These are phyloP conservation scores for Brassica juncea DNA, from an alignment of 345 rosid genomes.

Conservation along the genomic window DNA sequence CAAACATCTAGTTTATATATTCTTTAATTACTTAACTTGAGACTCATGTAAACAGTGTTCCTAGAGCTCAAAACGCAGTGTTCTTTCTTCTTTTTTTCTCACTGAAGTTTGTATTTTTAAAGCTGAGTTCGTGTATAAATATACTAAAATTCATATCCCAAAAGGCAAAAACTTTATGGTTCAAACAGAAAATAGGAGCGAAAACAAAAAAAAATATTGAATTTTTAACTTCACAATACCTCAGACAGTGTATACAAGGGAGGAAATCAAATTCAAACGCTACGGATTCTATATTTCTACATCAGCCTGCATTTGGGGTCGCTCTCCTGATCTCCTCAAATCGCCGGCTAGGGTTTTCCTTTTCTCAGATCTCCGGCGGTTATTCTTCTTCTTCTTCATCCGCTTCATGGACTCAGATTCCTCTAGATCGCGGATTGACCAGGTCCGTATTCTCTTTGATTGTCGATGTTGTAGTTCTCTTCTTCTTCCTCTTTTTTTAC, in stretches of 20 bases:
- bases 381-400: constrained; percentile 9
- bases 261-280: constrained; percentile 38
- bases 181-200: constrained; percentile 8
- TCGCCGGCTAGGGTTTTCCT: constrained; percentile 40
- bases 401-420: constrained; percentile 66
- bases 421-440: constrained; percentile 60
- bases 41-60: too few species aligned
- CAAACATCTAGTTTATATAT: too few species aligned
- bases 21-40: too few species aligned
- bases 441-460: constrained; percentile 44
- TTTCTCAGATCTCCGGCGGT: constrained; percentile 34
- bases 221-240: not conserved
- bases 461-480: not conserved
- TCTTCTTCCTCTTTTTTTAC: not conserved
- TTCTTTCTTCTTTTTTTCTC: not conserved
- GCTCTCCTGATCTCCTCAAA: constrained; percentile 6
- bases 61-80: not conserved
- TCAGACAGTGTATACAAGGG: not conserved
- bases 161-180: constrained; percentile 16
- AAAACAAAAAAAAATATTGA: not conserved
- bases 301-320: constrained; percentile 9
- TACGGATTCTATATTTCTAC: constrained; percentile 21
- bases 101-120: not conserved
- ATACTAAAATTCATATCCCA: not conserved
- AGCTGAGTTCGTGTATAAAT: not conserved